These are phyloP conservation scores for Apiospora aurea DNA, from an alignment of 2,329 filamentous ascomycete genomes.

Conservation along the genomic window DNA sequence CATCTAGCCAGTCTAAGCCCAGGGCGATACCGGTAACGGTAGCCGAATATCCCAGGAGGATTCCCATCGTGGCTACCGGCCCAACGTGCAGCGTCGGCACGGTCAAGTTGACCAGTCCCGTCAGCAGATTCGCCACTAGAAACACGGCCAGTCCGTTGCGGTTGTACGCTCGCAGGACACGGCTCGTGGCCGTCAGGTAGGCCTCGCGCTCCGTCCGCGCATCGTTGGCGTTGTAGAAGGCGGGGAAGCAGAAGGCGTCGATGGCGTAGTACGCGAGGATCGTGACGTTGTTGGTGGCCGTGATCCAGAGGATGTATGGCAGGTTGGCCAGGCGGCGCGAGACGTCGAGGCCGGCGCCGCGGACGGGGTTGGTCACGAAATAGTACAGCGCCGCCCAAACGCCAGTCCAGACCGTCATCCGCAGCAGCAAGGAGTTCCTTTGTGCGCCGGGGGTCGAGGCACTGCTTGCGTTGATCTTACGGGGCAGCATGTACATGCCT, in stretches of 20 bases:
- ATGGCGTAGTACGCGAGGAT: conserved; percentile 79
- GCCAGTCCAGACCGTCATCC: conserved; percentile 68
- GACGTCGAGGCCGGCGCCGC: conserved; percentile 77
- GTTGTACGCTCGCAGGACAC: conserved; percentile 84
- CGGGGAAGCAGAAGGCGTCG: conserved; percentile 81
- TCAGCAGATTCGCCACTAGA: conserved; percentile 85
- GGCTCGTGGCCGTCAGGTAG: conserved; percentile 76
- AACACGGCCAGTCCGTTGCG: conserved; percentile 88
- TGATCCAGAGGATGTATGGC: conserved; percentile 91
- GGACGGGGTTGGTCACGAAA: conserved; percentile 70
- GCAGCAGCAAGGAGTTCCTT: conserved; percentile 65
- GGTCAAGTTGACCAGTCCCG: conserved; percentile 87
- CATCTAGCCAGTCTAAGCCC: conserved; percentile 66
- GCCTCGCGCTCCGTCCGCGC: conserved; percentile 67
- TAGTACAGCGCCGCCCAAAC: conserved; percentile 77
- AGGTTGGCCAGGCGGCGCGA: conserved; percentile 92
- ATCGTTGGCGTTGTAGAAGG: conserved; percentile 66
- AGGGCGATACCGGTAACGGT: conserved; percentile 73
- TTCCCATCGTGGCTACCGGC: conserved; percentile 70
- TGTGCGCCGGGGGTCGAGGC: conserved; percentile 53
- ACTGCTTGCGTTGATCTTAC: conserved; percentile 54
- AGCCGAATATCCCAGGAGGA: conserved; percentile 77
- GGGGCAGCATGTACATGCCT: conserved; percentile 80
- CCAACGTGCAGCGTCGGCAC: conserved; percentile 80
- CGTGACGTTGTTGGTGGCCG: conserved; percentile 89